These are phyloP conservation scores for Claviceps sp. DNA, from an alignment of 2,329 filamentous ascomycete species.

Conservation along the genomic window DNA sequence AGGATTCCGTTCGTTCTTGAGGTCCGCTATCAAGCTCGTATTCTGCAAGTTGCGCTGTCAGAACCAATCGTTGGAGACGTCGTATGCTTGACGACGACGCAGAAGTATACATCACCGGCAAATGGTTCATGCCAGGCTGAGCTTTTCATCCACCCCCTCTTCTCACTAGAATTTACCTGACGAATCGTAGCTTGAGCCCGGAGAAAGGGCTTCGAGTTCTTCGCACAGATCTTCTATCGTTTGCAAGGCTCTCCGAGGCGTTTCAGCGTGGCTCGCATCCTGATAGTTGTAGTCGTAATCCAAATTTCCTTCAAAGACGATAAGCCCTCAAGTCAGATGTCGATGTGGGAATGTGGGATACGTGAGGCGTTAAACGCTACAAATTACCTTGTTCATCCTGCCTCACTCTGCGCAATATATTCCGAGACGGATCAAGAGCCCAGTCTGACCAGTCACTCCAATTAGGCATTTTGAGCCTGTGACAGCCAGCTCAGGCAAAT, in stretches of 20 bases:
- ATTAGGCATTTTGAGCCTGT: conserved; percentile 2
- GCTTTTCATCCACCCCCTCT: neutral
- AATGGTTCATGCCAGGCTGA: neutral
- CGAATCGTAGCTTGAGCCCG: neutral
- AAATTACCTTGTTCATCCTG: conserved; percentile 6
- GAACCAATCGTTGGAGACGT: neutral
- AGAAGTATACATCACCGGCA: neutral
- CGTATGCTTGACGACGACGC: neutral
- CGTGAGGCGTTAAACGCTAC: neutral
- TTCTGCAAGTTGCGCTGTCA: neutral
- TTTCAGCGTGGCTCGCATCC: neutral
- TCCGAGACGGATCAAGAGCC: conserved; percentile 10
- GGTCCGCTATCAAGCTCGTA: conserved; percentile 1
- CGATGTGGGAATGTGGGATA: neutral
- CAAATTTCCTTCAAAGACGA: neutral
- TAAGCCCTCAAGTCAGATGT: neutral
- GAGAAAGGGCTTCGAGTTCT: neutral
- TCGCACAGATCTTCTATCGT: neutral
- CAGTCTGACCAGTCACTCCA: conserved; percentile 17
- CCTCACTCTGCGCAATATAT: conserved; percentile 13
- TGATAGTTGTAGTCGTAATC: conserved; percentile 3
- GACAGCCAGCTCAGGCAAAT: neutral
- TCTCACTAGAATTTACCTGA: neutral
- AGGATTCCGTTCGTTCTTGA: neutral
- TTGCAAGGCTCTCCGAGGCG: conserved; percentile 1